Conservation (phyloP, 2,329 filamentous ascomycete genomes). For the Stemphylium vesicarium region DNA sequence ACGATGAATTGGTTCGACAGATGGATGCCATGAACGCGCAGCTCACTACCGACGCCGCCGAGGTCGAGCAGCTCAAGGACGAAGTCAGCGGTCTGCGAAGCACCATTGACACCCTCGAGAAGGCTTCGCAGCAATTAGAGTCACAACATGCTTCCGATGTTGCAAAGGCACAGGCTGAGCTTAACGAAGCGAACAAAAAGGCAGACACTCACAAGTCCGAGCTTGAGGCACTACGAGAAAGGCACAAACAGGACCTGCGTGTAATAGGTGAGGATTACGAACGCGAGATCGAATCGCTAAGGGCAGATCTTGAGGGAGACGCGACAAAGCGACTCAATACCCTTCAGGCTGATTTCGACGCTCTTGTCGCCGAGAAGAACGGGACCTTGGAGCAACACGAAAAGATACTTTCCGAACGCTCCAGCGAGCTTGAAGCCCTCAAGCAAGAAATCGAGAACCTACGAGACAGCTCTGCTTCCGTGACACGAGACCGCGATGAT, state of each 20-base stretch:
- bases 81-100: slow-evolving; percentile 39
- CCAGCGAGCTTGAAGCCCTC: slow-evolving; percentile 26
- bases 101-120: slow-evolving; percentile 43
- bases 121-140: slow-evolving; percentile 36
- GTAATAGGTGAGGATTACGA: slow-evolving; percentile 44
- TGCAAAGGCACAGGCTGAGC: slow-evolving; percentile 31
- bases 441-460: slow-evolving; percentile 26
- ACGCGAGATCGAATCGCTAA: slow-evolving; percentile 43
- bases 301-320: slow-evolving; percentile 45
- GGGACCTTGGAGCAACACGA: slow-evolving; percentile 30
- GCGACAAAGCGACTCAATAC: slow-evolving; percentile 43
- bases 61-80: slow-evolving; percentile 35
- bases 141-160: slow-evolving; percentile 34
- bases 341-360: slow-evolving; percentile 42
- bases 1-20: slow-evolving; percentile 42
- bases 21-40: slow-evolving; percentile 46
- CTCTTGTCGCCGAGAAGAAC: slow-evolving; percentile 40
- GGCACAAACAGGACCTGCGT: slow-evolving; percentile 38
- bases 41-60: slow-evolving; percentile 36
- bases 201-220: slow-evolving; percentile 36
- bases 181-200: slow-evolving; percentile 36
- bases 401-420: slow-evolving; percentile 26
- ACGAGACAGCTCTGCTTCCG: slow-evolving; percentile 31
- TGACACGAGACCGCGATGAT: slow-evolving; percentile 32
- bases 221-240: slow-evolving; percentile 33